Conservation (phyloP, 2,329 filamentous ascomycete genomes). For the Colletotrichum musicola region DNA sequence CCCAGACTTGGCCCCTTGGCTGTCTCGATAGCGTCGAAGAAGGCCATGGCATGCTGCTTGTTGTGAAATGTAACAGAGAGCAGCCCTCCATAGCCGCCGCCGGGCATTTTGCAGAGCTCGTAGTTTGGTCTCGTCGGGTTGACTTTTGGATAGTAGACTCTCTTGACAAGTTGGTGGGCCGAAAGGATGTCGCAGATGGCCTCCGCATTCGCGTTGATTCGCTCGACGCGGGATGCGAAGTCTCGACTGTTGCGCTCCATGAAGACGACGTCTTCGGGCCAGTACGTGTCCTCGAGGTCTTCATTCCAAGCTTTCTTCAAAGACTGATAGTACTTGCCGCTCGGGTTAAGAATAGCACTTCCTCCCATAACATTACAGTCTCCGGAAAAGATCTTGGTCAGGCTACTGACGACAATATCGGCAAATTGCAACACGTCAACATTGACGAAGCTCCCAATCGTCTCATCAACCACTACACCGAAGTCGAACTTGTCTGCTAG, state of each 20-base stretch:
- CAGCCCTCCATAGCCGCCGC: slow-evolving; percentile 89
- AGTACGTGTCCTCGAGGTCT: slow-evolving; percentile 90
- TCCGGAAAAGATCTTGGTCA: slow-evolving; percentile 97
- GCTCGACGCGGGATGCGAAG: slow-evolving; percentile 84
- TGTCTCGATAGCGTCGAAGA: slow-evolving; percentile 88
- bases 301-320: slow-evolving; percentile 75
- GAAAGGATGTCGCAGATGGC: slow-evolving; percentile 80
- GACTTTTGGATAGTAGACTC: slow-evolving; percentile 89
- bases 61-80: slow-evolving; percentile 85
- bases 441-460: slow-evolving; percentile 96
- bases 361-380: slow-evolving; percentile 99
- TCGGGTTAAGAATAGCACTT: slow-evolving; percentile 73
- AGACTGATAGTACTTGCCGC: slow-evolving; percentile 75
- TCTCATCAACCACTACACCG: slow-evolving; percentile 93
- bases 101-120: slow-evolving; percentile 79
- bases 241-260: slow-evolving; percentile 97
- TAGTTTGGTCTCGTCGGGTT: slow-evolving; percentile 78
- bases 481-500: slow-evolving; percentile 90
- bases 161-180: slow-evolving; percentile 74
- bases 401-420: slow-evolving; percentile 92
- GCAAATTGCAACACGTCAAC: slow-evolving; percentile 91
- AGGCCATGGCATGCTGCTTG: slow-evolving; percentile 78
- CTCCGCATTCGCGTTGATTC: slow-evolving; percentile 89
- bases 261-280: slow-evolving; percentile 94
- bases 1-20: slow-evolving; percentile 95